phyloP scores from a whole-genome alignment of 1,284 basidiomycete genomes.

The Paramarasmius palmivorus region DNA sequence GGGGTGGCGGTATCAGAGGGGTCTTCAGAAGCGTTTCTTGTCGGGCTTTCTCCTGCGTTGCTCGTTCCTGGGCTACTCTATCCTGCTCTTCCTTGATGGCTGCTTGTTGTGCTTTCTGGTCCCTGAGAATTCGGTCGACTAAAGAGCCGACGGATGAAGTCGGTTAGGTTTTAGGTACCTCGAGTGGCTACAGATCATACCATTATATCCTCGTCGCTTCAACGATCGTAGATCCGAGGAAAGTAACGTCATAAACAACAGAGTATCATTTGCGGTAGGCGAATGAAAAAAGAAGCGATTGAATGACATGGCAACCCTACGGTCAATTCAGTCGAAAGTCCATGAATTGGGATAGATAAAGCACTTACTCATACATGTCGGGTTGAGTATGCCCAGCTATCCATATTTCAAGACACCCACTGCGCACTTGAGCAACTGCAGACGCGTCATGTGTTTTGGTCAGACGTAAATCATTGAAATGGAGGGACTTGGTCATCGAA shows the following conservation, averaged over 20 bases:
- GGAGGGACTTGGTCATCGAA: constrained; percentile 59
- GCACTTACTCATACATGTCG: constrained; percentile 90
- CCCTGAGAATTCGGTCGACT: constrained; percentile 91
- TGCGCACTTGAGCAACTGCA: constrained; percentile 65
- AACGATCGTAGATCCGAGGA: constrained; percentile 86
- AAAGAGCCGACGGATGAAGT: no score
- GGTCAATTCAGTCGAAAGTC: constrained; percentile 4
- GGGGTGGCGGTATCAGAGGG: not conserved
- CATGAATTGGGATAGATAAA: not conserved
- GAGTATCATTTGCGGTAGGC: constrained; percentile 78
- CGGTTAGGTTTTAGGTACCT: not conserved
- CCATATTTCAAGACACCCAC: constrained; percentile 74
- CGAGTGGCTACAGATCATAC: constrained; percentile 34
- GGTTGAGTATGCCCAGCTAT: constrained; percentile 72
- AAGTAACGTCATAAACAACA: constrained; percentile 91
- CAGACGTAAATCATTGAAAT: constrained; percentile 47
- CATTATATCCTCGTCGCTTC: constrained; percentile 85
- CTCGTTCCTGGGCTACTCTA: constrained; percentile 24
- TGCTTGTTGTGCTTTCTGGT: constrained; percentile 76
- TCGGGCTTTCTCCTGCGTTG: constrained; percentile 22
- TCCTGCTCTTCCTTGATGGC: constrained; percentile 51
- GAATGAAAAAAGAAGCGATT: constrained; percentile 76
- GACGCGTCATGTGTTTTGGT: constrained; percentile 69
- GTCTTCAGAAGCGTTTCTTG: not conserved
- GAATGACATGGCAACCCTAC: constrained; percentile 79